A percentile compares a stretch with the other conserved stretches of the same genome.
Conservation (phyloP, 495 filamentous ascomycete species). For the Podospora didyma region DNA sequence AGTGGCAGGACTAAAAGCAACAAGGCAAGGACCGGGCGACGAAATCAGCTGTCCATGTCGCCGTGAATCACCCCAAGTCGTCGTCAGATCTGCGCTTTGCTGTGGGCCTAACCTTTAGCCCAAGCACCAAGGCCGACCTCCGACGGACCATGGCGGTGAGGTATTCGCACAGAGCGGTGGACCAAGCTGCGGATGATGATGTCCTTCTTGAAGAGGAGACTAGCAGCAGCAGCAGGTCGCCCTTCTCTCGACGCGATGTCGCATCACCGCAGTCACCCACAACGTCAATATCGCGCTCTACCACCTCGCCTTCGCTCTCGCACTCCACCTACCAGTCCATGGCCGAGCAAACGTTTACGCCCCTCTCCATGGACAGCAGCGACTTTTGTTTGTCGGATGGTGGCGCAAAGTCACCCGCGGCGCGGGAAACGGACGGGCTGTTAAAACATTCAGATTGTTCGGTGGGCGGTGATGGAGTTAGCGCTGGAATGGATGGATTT, state of each 20-base stretch:
- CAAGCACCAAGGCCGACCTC: neutral
- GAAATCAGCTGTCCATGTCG: constrained; percentile 10
- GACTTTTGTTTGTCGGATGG: constrained; percentile 19
- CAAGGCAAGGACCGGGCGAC: neutral
- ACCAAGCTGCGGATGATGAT: constrained; percentile 19
- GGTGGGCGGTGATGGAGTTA: neutral
- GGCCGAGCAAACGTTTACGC: constrained; percentile 38
- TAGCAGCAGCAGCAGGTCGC: neutral
- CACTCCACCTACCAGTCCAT: constrained; percentile 26
- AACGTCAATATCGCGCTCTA: constrained; percentile 10
- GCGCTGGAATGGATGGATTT: neutral
- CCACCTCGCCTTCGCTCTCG: constrained; percentile 17
- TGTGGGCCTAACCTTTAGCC: neutral
- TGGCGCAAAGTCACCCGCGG: neutral
- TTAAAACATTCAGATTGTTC: neutral
- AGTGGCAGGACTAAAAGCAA: neutral
- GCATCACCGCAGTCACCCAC: constrained; percentile 15
- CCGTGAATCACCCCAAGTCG: neutral
- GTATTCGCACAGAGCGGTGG: constrained; percentile 23
- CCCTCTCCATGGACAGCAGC: constrained; percentile 41
- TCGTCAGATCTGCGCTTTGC: neutral
- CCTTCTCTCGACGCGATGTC: neutral
- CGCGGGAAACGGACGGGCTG: neutral
- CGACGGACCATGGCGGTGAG: constrained; percentile 32
- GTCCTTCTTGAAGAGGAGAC: constrained; percentile 16